These are phyloP conservation scores for Albizia julibrissin DNA, from an alignment of 306 rosid species.

Conservation along the genomic window DNA sequence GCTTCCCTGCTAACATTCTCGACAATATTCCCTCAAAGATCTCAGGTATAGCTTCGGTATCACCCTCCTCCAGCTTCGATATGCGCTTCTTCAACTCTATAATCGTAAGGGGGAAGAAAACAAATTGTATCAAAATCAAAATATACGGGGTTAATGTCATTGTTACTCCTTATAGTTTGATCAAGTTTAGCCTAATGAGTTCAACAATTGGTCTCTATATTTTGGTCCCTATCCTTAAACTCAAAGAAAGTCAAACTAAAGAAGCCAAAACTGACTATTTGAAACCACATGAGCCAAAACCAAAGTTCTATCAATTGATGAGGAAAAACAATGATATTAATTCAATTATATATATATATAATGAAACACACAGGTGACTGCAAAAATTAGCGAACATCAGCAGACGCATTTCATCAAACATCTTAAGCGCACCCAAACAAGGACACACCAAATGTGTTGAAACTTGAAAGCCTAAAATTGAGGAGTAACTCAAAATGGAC, in stretches of 20 bases:
- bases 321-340: too few species aligned
- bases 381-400: not conserved
- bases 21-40: constrained; percentile 74
- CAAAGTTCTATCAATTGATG: too few species aligned
- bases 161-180: too few species aligned
- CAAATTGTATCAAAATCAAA: not conserved
- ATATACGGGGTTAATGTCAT: not conserved
- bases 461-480: not conserved
- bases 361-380: not conserved
- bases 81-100: constrained; percentile 65
- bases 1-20: constrained; percentile 57
- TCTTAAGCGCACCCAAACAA: not conserved
- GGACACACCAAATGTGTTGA: not conserved
- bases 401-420: constrained; percentile 42
- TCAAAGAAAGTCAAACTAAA: too few species aligned
- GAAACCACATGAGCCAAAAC: too few species aligned
- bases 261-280: too few species aligned
- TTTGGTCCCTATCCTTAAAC: too few species aligned
- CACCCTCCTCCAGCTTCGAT: constrained; percentile 59
- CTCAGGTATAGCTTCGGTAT: constrained; percentile 58
- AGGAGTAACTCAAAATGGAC: too few species aligned
- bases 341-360: not conserved
- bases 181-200: too few species aligned
- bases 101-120: not conserved
- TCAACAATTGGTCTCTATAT: too few species aligned